These are phyloP conservation scores for Aspergillus pseudotamarii DNA, from an alignment of 2,329 filamentous ascomycete species.

Conservation along the genomic window DNA sequence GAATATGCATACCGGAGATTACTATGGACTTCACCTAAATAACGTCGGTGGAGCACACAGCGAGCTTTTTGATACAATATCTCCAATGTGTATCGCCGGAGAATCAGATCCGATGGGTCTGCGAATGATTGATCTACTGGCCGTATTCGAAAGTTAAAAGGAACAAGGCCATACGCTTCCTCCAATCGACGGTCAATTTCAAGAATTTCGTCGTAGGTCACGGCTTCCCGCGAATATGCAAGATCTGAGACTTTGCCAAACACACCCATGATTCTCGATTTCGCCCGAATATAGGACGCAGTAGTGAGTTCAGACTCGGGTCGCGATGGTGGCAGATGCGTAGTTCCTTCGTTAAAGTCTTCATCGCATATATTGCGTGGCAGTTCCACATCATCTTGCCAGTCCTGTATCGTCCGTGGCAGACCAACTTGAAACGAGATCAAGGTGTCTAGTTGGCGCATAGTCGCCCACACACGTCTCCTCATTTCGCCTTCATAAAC, in stretches of 20 bases:
- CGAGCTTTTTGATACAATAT: constrained; percentile 55
- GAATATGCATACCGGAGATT: constrained; percentile 47
- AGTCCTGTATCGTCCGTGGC: constrained; percentile 62
- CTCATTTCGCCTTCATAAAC: constrained; percentile 60
- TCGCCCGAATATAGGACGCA: constrained; percentile 40
- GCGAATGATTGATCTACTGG: constrained; percentile 45
- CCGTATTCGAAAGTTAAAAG: constrained; percentile 25
- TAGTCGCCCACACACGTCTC: constrained; percentile 44
- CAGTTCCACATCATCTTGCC: constrained; percentile 62
- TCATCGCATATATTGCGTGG: constrained; percentile 64
- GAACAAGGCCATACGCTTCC: constrained; percentile 30
- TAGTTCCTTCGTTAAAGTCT: constrained; percentile 58
- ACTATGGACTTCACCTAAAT: constrained; percentile 45
- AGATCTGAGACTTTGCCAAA: constrained; percentile 44
- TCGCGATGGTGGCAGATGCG: constrained; percentile 56
- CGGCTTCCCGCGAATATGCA: constrained; percentile 35
- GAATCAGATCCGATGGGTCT: constrained; percentile 54
- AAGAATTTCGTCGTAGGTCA: constrained; percentile 41
- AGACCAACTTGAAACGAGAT: constrained; percentile 67
- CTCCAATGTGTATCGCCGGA: constrained; percentile 56
- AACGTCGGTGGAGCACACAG: constrained; percentile 58
- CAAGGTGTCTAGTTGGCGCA: constrained; percentile 61
- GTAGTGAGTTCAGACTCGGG: constrained; percentile 58
- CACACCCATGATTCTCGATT: constrained; percentile 37
- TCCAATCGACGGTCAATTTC: constrained; percentile 40